These are phyloP conservation scores for Digitaria exilis DNA, from an alignment of 202 grass and related monocot genomes.

Conservation along the genomic window DNA sequence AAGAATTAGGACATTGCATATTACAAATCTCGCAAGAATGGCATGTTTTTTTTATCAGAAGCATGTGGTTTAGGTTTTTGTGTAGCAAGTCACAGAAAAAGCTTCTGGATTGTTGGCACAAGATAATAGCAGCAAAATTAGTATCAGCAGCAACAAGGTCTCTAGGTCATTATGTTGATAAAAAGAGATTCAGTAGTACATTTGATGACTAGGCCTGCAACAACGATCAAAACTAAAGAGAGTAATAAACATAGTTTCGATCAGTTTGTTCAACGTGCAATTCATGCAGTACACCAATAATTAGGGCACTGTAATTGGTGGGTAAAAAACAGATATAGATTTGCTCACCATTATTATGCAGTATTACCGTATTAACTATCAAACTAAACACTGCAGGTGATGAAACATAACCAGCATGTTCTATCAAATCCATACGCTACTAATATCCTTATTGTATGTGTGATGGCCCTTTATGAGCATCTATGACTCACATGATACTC, in stretches of 20 bases:
- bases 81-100: background rate
- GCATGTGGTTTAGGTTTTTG: background rate
- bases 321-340: background rate
- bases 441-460: background rate
- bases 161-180: background rate
- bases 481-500: slow-evolving; percentile 22
- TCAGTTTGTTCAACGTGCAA: background rate
- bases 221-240: background rate
- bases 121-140: background rate
- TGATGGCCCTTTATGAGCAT: slow-evolving; percentile 48
- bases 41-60: background rate
- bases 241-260: background rate
- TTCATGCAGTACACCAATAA: slow-evolving; percentile 3
- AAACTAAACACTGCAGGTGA: background rate
- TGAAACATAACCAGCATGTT: background rate
- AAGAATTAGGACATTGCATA: slow-evolving; percentile 5
- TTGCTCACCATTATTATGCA: background rate
- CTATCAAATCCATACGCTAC: background rate
- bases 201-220: background rate
- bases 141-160: background rate
- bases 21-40: background rate
- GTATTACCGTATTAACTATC: background rate
- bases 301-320: background rate
- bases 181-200: background rate
- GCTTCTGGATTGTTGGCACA: background rate